phyloP scores from a whole-genome alignment of 257 asterid species.

The Nicotiana sylvestris region DNA sequence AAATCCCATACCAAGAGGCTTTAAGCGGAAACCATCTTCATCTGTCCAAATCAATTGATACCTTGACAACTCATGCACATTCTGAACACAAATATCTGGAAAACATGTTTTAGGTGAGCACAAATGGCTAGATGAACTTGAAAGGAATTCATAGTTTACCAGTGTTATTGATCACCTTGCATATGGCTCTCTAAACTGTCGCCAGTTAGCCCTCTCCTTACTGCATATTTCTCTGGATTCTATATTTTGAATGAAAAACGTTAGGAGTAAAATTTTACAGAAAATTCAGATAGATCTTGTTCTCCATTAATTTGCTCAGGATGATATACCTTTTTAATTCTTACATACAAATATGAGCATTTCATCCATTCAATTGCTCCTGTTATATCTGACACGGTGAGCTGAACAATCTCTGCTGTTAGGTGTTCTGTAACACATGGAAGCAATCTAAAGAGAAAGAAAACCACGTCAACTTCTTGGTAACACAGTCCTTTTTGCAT shows the following conservation, averaged over 20 bases:
- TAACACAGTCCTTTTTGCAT: neutral
- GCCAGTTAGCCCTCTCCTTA: constrained; percentile 49
- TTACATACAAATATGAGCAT: constrained; percentile 87
- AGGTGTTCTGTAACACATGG: constrained; percentile 92
- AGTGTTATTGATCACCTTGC: constrained; percentile 50
- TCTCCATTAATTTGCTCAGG: constrained; percentile 19
- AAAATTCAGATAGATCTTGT: constrained; percentile 11
- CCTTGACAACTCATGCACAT: constrained; percentile 73
- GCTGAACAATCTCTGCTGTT: constrained; percentile 95
- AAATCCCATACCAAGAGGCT: constrained; percentile 66
- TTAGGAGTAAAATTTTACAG: constrained; percentile 27
- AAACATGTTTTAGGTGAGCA: constrained; percentile 8
- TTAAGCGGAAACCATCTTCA: constrained; percentile 86
- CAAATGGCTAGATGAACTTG: constrained; percentile 1
- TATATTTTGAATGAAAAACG: constrained; percentile 33
- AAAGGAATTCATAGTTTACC: constrained; percentile 6
- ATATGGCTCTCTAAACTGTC: constrained; percentile 66
- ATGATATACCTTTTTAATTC: constrained; percentile 85
- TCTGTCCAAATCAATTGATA: constrained; percentile 95
- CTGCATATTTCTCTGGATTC: constrained; percentile 84
- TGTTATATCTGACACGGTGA: constrained; percentile 80
- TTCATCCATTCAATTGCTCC: constrained; percentile 94
- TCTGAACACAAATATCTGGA: constrained; percentile 81
- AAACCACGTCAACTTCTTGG: constrained; percentile 23
- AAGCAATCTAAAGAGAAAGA: constrained; percentile 59